phyloP scores from a whole-genome alignment of 73 alveolate genomes.

The Paraurostyla sp. region DNA sequence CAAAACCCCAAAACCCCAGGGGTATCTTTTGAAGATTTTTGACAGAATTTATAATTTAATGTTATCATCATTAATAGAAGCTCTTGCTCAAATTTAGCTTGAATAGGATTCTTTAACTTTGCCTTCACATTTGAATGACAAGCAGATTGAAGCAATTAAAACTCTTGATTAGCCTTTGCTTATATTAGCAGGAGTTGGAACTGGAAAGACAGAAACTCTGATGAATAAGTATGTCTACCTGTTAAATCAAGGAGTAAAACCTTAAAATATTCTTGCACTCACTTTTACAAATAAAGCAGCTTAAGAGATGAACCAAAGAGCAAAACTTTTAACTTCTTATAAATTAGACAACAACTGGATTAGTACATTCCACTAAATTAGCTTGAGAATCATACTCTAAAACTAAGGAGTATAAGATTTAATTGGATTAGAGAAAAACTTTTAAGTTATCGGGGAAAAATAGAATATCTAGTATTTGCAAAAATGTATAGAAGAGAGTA shows the following conservation, averaged over 20 bases:
- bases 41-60: no score
- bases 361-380: conserved; percentile 86
- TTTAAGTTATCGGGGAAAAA: conserved; percentile 56
- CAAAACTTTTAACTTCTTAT: conserved; percentile 34
- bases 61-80: no score
- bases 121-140: conserved; percentile 65
- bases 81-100: no score
- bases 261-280: conserved; percentile 69
- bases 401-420: conserved; percentile 13
- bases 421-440: conserved; percentile 51
- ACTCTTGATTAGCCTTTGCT: conserved; percentile 65
- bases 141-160: conserved; percentile 76
- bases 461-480: not conserved
- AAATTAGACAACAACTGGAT: conserved; percentile 64
- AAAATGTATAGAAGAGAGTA: not conserved
- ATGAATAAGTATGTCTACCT: conserved; percentile 78
- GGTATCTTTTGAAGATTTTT: no score
- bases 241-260: conserved; percentile 25
- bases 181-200: conserved; percentile 87
- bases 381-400: conserved; percentile 69
- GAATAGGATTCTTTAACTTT: no score
- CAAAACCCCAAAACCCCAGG: no score
- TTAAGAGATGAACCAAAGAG: conserved; percentile 80
- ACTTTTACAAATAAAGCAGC: conserved; percentile 91
- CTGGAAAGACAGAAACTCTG: conserved; percentile 86